A percentile compares a stretch with the other conserved stretches of the same genome.
Conservation (phyloP, 83 land plant genomes). For the Thuja plicata region DNA sequence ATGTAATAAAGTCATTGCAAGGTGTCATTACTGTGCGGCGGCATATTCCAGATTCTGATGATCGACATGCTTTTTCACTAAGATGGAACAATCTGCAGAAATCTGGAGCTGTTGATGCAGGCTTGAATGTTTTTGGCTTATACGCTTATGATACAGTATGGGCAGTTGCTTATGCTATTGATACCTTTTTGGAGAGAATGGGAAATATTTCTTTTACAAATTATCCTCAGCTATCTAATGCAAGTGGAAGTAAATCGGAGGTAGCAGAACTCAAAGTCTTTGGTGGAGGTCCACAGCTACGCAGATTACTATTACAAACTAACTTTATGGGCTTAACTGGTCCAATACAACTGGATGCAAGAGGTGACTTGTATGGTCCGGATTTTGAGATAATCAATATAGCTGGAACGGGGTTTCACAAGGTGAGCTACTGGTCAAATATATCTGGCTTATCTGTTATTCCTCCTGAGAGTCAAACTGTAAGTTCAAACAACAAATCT, state of each 20-base stretch:
- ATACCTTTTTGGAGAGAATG: conserved; percentile 39
- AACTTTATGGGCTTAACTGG: conserved; percentile 71
- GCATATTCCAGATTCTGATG: conserved; percentile 30
- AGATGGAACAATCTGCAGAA: not conserved
- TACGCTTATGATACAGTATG: conserved; percentile 58
- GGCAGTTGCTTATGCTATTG: conserved; percentile 57
- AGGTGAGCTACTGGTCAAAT: conserved; percentile 71
- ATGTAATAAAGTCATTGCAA: conserved; percentile 22
- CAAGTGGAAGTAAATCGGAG: conserved; percentile 41
- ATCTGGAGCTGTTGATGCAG: not conserved
- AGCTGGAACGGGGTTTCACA: conserved; percentile 3
- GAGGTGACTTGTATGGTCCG: conserved; percentile 42
- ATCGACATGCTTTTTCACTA: conserved; percentile 15
- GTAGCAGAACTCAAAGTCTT: conserved; percentile 54
- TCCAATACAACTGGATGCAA: conserved; percentile 32
- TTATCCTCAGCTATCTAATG: conserved; percentile 30
- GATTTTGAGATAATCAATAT: not conserved
- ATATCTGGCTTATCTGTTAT: conserved; percentile 22
- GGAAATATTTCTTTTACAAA: conserved; percentile 55
- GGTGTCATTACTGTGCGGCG: conserved; percentile 44
- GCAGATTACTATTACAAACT: conserved; percentile 28
- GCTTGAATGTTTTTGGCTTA: not conserved
- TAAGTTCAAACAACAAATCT: conserved; percentile 1
- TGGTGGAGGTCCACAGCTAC: conserved; percentile 45
- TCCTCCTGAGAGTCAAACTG: not conserved